Percentiles rank a stretch among this genome's conserved stretches.
Conservation (phyloP, 306 rosid genomes). For the Comarum palustre region DNA sequence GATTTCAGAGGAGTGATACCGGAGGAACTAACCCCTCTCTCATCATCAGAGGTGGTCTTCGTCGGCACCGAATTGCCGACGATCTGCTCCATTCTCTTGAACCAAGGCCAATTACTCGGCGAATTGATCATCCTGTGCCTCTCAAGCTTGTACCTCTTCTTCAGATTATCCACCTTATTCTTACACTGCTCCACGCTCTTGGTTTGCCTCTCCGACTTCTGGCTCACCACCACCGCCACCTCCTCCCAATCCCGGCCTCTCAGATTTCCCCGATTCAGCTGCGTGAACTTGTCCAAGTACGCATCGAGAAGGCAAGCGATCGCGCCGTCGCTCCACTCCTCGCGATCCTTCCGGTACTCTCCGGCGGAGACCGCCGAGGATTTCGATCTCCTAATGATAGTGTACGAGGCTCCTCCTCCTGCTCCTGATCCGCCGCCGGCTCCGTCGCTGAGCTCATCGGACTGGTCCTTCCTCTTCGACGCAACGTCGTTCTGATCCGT, state of each 20-base stretch:
- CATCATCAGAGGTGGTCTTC: conserved; percentile 65
- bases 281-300: conserved; percentile 86
- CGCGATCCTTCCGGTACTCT: conserved; percentile 86
- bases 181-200: conserved; percentile 96
- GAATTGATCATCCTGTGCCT: conserved; percentile 78
- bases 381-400: conserved; percentile 41
- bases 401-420: conserved; percentile 42
- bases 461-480: conserved; percentile 61
- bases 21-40: conserved; percentile 49
- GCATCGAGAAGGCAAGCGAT: conserved; percentile 80
- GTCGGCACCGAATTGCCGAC: conserved; percentile 72
- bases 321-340: conserved; percentile 97
- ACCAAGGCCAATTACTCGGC: conserved; percentile 94
- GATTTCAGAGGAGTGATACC: conserved; percentile 62
- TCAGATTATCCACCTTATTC: conserved; percentile 88
- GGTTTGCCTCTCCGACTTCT: conserved; percentile 67
- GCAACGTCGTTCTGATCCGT: conserved; percentile 36
- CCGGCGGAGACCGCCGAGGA: conserved; percentile 33
- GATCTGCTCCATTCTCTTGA: conserved; percentile 81
- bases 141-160: conserved; percentile 90
- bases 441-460: conserved; percentile 58
- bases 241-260: conserved; percentile 98
- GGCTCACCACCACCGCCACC: conserved; percentile 78
- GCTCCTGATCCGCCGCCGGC: conserved; percentile 23
- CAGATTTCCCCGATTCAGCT: conserved; percentile 85